Evolutionary conservation across 129 eudicot genomes (phyloP), one percentile per base, ranked within the genome.

Genomic region (Escallonia rubra): DNA sequence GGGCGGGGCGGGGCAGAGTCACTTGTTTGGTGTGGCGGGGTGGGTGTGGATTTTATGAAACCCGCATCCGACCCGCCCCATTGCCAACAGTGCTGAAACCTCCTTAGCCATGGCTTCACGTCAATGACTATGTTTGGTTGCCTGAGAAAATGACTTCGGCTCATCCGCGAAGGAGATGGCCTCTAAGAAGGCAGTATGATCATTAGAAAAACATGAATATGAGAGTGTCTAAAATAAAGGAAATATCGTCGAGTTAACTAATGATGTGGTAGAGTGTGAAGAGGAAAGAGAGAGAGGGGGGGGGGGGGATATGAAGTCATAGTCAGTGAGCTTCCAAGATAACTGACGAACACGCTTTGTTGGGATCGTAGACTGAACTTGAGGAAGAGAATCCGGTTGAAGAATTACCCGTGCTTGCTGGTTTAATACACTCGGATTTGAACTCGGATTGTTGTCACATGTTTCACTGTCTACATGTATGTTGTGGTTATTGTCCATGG

Each of bases 101-200:
- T 72, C 76, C 13, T 13, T 6, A 0, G 4, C n/a, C 68, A 71
- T 71, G 11, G 76, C 69, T 23, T 63, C 12, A 4, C 40, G 6
- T 70, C 70, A 63, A 8, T 7, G 14, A 2, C 48, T 39, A 45
- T 43, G 4, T 39, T 15, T 41, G 1, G 5, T 1, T 5, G 76
- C 70, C 11, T 52, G 63, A 8, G 6, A 2, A 43, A 15, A 72
- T 2, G 44, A 4, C 0, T 0, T 8, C 4, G 76, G 70, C 11
- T 72, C 76, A n/a, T 6, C 1, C 2, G 3, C 2, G 9, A 7
- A 3, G 9, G 41, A 59, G 1, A 50, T 10, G 8, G 10, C 39
- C 4, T 15, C 1, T 16, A 14, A 3, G 11, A 49, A 57, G 11
- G 16, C 3, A 10, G 2, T 3, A 54, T 46, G 3, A 3, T 16